Evolutionary conservation across 352 stramenopile genomes (phyloP).

Genomic region (Phytophthora parvispora): DNA sequence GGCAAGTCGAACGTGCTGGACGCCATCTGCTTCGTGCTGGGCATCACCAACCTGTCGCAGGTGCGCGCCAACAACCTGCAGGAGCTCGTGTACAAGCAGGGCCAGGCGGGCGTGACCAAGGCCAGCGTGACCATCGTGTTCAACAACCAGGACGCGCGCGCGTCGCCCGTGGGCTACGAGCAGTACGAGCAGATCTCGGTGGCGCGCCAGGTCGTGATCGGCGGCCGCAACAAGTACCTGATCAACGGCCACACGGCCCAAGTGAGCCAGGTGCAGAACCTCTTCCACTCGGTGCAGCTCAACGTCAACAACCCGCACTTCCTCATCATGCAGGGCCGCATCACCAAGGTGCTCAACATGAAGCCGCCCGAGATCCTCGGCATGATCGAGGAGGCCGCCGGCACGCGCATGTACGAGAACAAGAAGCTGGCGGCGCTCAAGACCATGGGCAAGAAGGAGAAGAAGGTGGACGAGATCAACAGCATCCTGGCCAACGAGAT

Average conservation of each 20-base stretch:
- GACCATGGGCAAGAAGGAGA: constrained; percentile 99
- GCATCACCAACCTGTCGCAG: constrained; percentile 99
- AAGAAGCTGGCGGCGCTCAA: constrained; percentile 99
- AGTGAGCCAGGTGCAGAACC: constrained; percentile 98
- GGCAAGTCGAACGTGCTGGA: constrained; percentile 99
- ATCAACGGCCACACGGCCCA: constrained; percentile 99
- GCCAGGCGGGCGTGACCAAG: constrained; percentile 99
- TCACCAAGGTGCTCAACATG: constrained; percentile 99
- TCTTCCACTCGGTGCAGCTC: constrained; percentile 99
- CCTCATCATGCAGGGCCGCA: constrained; percentile 99
- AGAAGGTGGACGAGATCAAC: constrained; percentile 99
- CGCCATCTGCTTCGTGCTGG: constrained; percentile 99
- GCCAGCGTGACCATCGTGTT: constrained; percentile 99
- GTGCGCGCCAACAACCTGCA: constrained; percentile 99
- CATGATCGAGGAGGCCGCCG: constrained; percentile 99
- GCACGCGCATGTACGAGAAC: constrained; percentile 99
- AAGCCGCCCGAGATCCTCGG: constrained; percentile 99
- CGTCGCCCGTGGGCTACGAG: constrained; percentile 97
- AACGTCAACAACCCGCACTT: constrained; percentile 99
- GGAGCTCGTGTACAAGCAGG: constrained; percentile 99
- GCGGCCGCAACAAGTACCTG: constrained; percentile 99
- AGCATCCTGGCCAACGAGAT: constrained; percentile 99
- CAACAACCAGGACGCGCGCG: constrained; percentile 97
- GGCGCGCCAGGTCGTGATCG: constrained; percentile 98
- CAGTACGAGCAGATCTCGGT: constrained; percentile 99